phyloP scores from a whole-genome alignment of 805 yeast genomes.

The Kodamaea sagamina region DNA sequence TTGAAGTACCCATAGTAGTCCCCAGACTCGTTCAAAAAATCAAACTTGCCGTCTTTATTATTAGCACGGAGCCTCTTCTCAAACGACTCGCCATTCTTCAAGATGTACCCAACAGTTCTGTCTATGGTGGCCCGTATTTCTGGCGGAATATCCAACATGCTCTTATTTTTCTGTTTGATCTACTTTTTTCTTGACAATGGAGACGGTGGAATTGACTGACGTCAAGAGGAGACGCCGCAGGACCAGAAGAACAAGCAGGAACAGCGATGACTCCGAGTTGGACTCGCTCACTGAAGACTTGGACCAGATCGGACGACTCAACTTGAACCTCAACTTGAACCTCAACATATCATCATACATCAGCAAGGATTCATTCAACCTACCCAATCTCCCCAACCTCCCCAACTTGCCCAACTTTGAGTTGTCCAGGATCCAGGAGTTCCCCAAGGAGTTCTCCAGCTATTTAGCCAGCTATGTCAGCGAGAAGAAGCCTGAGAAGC shows the following conservation, averaged over 20 bases:
- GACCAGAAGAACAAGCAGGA: not conserved
- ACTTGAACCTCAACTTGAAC: conserved; percentile 31
- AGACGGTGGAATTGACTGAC: not conserved
- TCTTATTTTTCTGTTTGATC: conserved; percentile 1
- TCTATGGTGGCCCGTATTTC: conserved; percentile 50
- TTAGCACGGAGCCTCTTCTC: conserved; percentile 58
- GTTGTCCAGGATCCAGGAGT: conserved; percentile 24
- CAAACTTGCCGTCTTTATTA: conserved; percentile 53
- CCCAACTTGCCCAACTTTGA: conserved; percentile 25
- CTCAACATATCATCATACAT: conserved; percentile 26
- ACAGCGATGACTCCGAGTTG: conserved; percentile 27
- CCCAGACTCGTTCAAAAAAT: conserved; percentile 59
- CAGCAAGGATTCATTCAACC: conserved; percentile 18
- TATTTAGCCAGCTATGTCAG: conserved; percentile 31
- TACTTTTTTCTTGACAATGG: not conserved
- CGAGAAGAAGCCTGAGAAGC: conserved; percentile 13
- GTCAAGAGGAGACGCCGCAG: conserved; percentile 1
- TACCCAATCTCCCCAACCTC: conserved; percentile 22
- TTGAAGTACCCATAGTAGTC: conserved; percentile 60
- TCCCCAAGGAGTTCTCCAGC: conserved; percentile 32
- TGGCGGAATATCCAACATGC: conserved; percentile 3
- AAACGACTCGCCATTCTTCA: conserved; percentile 66
- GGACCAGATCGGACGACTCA: conserved; percentile 53
- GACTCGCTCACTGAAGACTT: conserved; percentile 48
- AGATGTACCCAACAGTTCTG: conserved; percentile 71